Conservation (phyloP, 768 basidiomycete genomes). For the Cubamyces sp. region DNA sequence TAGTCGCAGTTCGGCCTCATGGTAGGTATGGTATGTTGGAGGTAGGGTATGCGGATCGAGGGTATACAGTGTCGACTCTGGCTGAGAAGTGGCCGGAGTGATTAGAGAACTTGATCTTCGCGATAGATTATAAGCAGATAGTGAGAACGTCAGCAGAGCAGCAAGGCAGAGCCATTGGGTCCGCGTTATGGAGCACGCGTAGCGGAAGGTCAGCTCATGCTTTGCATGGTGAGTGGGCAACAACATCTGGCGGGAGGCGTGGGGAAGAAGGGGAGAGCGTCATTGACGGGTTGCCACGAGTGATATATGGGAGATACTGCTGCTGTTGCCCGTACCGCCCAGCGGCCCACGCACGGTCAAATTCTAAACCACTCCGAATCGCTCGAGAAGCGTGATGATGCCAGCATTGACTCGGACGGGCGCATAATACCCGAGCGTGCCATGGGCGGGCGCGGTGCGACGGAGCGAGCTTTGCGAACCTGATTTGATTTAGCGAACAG, state of each 20-base stretch:
- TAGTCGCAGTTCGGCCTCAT: constrained; percentile 8
- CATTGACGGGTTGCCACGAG: too few species aligned
- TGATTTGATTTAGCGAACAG: too few species aligned
- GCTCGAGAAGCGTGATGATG: too few species aligned
- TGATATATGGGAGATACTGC: too few species aligned
- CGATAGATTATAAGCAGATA: background rate
- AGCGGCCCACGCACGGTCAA: too few species aligned
- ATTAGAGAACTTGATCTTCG: background rate
- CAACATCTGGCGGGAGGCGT: background rate
- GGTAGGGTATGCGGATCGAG: background rate
- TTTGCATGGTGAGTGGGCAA: background rate
- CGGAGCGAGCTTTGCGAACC: too few species aligned
- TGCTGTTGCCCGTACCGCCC: too few species aligned
- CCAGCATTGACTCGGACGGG: too few species aligned
- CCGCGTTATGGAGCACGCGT: background rate
- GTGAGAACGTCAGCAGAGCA: background rate
- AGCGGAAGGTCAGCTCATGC: background rate
- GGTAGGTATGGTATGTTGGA: constrained; percentile 8
- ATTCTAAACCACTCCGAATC: too few species aligned
- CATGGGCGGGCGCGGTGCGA: too few species aligned
- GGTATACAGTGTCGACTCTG: background rate
- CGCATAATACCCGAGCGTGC: too few species aligned
- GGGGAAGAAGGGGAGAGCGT: background rate
- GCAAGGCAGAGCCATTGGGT: background rate
- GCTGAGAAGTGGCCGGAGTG: background rate